A percentile compares a stretch with the other conserved stretches of the same genome.
Conservation (phyloP, 352 stramenopile genomes). For the Lagenidium giganteum region DNA sequence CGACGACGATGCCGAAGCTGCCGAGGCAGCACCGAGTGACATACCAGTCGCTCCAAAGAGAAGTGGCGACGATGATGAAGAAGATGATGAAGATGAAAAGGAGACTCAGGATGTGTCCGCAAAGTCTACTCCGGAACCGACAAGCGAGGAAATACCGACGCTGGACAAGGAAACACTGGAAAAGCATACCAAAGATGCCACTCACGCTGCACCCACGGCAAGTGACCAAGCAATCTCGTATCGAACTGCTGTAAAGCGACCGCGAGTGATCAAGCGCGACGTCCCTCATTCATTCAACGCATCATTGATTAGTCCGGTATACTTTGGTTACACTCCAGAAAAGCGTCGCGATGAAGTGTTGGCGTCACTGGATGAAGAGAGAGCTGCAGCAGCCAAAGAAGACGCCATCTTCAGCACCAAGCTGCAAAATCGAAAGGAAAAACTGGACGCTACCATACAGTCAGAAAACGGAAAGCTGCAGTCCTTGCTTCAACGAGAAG, state of each 20-base stretch:
- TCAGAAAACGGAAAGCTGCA: conserved; percentile 60
- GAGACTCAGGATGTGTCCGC: conserved; percentile 13
- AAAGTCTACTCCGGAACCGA: too few relatives aligned
- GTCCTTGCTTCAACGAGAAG: conserved; percentile 36
- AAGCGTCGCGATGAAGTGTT: conserved; percentile 35
- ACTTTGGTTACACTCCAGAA: conserved; percentile 63
- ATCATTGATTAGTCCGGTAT: conserved; percentile 41
- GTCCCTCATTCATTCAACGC: conserved; percentile 43
- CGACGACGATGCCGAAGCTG: neutral
- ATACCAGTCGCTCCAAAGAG: too few relatives aligned
- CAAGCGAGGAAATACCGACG: too few relatives aligned
- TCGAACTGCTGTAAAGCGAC: conserved; percentile 21
- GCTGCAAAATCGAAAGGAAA: conserved; percentile 26
- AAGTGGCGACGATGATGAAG: conserved; percentile 3
- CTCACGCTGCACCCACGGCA: too few relatives aligned
- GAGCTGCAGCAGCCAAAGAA: conserved; percentile 26
- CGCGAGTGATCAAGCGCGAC: conserved; percentile 40
- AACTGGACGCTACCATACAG: conserved; percentile 25
- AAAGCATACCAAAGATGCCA: neutral
- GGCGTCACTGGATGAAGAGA: conserved; percentile 27
- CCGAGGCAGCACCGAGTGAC: too few relatives aligned
- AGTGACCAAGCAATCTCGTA: too few relatives aligned
- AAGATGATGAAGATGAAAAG: conserved; percentile 7
- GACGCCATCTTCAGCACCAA: conserved; percentile 47
- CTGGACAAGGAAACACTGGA: too few relatives aligned